These are phyloP conservation scores for Pyrus hybrid DNA, from an alignment of 331 rosid genomes.

Conservation along the genomic window DNA sequence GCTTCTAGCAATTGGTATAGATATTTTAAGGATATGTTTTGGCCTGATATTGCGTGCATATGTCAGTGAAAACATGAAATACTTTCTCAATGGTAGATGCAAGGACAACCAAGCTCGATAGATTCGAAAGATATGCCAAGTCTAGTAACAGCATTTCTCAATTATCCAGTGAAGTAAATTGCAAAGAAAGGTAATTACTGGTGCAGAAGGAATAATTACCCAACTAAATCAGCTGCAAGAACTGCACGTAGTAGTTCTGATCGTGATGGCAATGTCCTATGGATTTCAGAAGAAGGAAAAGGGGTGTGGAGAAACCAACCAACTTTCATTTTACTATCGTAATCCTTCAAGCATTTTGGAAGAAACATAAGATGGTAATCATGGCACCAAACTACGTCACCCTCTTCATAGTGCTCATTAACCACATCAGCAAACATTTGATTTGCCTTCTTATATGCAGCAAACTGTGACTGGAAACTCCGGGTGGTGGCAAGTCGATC, in stretches of 20 bases:
- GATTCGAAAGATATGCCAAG: not conserved
- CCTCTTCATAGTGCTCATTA: slow-evolving; percentile 64
- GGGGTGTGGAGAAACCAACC: slow-evolving; percentile 98
- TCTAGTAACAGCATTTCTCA: not conserved
- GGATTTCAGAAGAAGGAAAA: slow-evolving; percentile 91
- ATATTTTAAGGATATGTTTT: too few species aligned
- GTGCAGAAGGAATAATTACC: slow-evolving; percentile 36
- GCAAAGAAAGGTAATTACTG: not conserved
- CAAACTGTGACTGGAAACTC: slow-evolving; percentile 87
- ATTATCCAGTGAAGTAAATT: not conserved
- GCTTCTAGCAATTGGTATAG: too few species aligned
- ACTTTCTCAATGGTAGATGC: not conserved
- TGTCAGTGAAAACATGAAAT: not conserved
- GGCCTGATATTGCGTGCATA: too few species aligned
- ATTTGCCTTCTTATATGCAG: slow-evolving; percentile 83
- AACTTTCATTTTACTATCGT: slow-evolving; percentile 67
- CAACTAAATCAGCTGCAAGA: slow-evolving; percentile 90
- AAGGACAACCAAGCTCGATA: not conserved
- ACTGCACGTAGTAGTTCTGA: slow-evolving; percentile 83
- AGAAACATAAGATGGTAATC: slow-evolving; percentile 96
- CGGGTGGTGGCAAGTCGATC: slow-evolving; percentile 95
- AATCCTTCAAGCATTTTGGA: slow-evolving; percentile 74
- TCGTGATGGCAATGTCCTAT: slow-evolving; percentile 84
- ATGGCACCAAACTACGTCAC: slow-evolving; percentile 95
- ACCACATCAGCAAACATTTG: slow-evolving; percentile 91